A percentile compares a stretch with the other conserved stretches of the same genome.
These are phyloP conservation scores for Echeveria elegans DNA, from an alignment of 164 flowering plant species.

Conservation along the genomic window DNA sequence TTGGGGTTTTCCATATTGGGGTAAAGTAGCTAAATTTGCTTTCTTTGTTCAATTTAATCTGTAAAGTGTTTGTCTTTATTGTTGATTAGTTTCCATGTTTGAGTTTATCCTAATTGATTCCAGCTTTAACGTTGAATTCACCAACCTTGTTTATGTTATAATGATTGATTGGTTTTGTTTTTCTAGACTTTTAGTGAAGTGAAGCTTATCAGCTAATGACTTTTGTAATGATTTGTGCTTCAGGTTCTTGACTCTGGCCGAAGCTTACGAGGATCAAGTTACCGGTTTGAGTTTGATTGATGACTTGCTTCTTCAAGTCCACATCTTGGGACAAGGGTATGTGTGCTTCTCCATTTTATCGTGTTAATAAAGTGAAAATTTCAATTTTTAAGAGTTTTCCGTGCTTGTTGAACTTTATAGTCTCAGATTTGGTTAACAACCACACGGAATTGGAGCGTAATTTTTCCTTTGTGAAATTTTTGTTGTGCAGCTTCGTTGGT, in stretches of 20 bases:
- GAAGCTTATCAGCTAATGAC: constrained; percentile 5
- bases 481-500: constrained; percentile 47
- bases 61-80: background rate
- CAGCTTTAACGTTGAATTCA: background rate
- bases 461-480: background rate
- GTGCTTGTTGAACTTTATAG: background rate
- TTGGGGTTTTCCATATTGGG: background rate
- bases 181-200: background rate
- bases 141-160: background rate
- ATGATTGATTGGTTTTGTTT: background rate
- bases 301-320: constrained; percentile 54
- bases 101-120: background rate
- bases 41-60: constrained; percentile 1
- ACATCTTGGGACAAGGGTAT: constrained; percentile 75
- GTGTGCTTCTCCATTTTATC: constrained; percentile 9
- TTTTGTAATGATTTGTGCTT: background rate
- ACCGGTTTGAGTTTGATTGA: constrained; percentile 19
- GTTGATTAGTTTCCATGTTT: background rate
- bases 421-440: background rate
- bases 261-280: constrained; percentile 48
- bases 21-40: background rate
- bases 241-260: constrained; percentile 73
- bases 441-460: background rate
- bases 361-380: background rate
- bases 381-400: background rate